Base-by-base conservation (phyloP, 2,329 filamentous ascomycete genomes). In the Fusarium nodosum region DNA sequence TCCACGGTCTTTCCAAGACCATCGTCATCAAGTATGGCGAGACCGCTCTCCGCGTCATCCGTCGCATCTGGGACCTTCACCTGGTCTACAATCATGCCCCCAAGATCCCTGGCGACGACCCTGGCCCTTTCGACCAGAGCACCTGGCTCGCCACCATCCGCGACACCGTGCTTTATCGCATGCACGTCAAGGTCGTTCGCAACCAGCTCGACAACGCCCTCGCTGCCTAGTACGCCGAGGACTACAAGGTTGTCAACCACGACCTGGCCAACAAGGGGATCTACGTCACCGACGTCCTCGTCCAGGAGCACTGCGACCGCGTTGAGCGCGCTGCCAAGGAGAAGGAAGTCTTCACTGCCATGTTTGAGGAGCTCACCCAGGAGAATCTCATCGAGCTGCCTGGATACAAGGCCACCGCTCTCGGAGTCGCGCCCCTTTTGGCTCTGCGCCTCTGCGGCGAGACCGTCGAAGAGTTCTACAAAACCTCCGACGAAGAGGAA, bases 1-100 rank as follows among this genome's bases (percentile, higher is more conserved):
- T 73, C 7, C 47, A 74, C 30, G 68, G 66, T 5, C 36, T 74
- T 8, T 69, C 72, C 26, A 63, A 53, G 18, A 24, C n/a, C 2
- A 56, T 74, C 13, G 53, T 74, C 20, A 38, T 53, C 31, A 71
- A 71, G 48, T 73, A 67, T 22, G 72, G 72, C 7, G 72, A 74
- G 52, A 59, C 48, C 6, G 45, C 72, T 24, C 36, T 69, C 3
- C 71, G 62, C 1, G 57, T 69, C 18, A 36, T 74, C 5, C 59
- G 39, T 7, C 69, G 71, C 13, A 45, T 66, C 30, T 74, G 66
- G 72, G 66, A 73, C 16, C 54, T 74, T 20, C 46, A 68, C 26
- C 58, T 74, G 2, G 56, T 64, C 5, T 65, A 69, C 44, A 72
- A 18, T 24, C 59, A 60, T 7, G 34, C 41, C 2, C 60, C 71